Base-by-base conservation (phyloP, 2,329 filamentous ascomycete genomes). In the Colletotrichum lentis region DNA sequence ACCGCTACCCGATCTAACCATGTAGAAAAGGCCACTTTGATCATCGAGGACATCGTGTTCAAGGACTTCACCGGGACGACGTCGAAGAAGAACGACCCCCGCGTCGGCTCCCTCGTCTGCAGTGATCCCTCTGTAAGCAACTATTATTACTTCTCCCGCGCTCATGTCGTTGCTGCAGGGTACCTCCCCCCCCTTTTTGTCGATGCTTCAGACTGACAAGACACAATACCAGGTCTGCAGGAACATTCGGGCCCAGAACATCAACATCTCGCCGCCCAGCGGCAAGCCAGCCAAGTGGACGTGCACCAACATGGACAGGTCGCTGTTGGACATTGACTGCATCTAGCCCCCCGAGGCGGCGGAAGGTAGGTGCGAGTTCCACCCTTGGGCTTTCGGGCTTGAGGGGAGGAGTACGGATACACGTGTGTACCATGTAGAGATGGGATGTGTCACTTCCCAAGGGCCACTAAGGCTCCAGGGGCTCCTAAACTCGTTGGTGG, bases 221-320 rank as follows among this genome's bases (percentile, higher is more conserved):
- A 3, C 20, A 16, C 31, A 5, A n/a, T n/a, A n/a, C n/a, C 16
- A 63, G 46, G 46, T 57, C 6, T 67, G 64, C 64, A 57, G 35
- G 12, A 54, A 54, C 14, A 63, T 67, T 7, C 46, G 22, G 14
- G 64, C 59, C 5, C 53, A 59, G 5, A 59, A 67, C 31, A 53
- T 67, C 3, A 58, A 43, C 39, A 37, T 67, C 16, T 37, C 41
- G 8, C 64, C 64, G 3, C 50, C 64, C 1, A 57, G 64, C n/a
- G 58, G 64, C 31, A 56, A 62, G 4, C 47, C 50, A 1, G 20
- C 64, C 16, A 49, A 50, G 12, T 67, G 43, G 12, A 46, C 35
- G 8, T 67, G 64, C 52, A 56, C 39, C 20, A 67, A 67, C 57
- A 50, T 67, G 43, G 57, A 62, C 8, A 47, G 57, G 11, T 55